Conservation (phyloP, 169 alveolate genomes). For the Perkinsus marinus region DNA sequence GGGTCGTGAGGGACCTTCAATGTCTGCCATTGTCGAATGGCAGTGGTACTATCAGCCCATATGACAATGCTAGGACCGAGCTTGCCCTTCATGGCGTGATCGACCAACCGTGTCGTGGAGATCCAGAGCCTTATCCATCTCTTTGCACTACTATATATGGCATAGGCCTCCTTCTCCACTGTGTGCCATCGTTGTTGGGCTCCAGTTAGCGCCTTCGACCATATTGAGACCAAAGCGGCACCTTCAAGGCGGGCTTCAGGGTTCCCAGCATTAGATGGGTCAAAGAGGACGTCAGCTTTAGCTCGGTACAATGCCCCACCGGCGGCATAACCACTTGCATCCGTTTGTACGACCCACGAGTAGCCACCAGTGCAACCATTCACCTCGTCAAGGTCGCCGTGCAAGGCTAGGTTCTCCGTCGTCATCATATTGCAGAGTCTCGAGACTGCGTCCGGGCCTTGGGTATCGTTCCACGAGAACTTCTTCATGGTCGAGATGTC, state of each 20-base stretch:
- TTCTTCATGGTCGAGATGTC: not conserved
- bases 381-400: not conserved
- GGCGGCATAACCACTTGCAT: not conserved
- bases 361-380: not conserved
- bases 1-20: not conserved
- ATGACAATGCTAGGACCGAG: not conserved
- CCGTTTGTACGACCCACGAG: not conserved
- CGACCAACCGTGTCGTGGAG: not conserved
- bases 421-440: not conserved
- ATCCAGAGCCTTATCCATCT: not conserved
- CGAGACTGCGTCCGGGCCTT: not conserved
- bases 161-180: not conserved
- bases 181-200: not conserved
- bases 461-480: not conserved
- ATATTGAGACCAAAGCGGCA: not conserved
- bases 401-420: not conserved
- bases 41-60: not conserved
- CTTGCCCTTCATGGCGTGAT: not conserved
- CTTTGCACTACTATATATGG: not conserved
- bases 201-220: not conserved
- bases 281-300: not conserved
- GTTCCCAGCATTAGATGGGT: not conserved
- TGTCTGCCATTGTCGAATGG: not conserved
- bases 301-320: not conserved
- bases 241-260: not conserved